These are phyloP conservation scores for Tetrahymena malaccensis DNA, from an alignment of 73 alveolate species.

Conservation along the genomic window DNA sequence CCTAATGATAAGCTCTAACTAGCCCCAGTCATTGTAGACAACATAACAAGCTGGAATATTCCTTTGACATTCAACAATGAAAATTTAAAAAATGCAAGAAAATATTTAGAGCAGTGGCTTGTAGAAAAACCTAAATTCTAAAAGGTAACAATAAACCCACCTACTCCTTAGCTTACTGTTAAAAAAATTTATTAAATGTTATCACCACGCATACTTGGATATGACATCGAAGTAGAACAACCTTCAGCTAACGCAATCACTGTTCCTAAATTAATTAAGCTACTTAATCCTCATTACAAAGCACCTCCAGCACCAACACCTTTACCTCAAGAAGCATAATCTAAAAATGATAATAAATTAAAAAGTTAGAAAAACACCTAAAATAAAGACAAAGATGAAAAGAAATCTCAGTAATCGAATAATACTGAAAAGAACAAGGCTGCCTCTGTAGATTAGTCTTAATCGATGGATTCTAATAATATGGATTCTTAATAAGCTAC, in stretches of 20 bases:
- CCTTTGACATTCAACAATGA: slow-evolving; percentile 7
- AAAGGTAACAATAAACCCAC: slow-evolving; percentile 3
- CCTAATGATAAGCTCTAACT: not conserved
- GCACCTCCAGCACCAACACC: not conserved
- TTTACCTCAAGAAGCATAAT: not conserved
- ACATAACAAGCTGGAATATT: not conserved
- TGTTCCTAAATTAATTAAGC: not conserved
- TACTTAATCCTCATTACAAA: not conserved
- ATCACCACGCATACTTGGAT: slow-evolving; percentile 6
- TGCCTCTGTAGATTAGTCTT: not conserved
- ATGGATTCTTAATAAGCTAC: not conserved
- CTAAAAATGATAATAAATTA: not conserved
- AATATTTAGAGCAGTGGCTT: slow-evolving; percentile 7
- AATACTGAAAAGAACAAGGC: not conserved
- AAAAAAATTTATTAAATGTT: slow-evolving; percentile 2
- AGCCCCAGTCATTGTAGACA: slow-evolving; percentile 12
- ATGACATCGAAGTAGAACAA: slow-evolving; percentile 21
- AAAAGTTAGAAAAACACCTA: not conserved
- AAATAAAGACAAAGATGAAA: not conserved
- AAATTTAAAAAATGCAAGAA: slow-evolving; percentile 1
- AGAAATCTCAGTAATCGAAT: not conserved
- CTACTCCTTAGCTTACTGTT: slow-evolving; percentile 47
- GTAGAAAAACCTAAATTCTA: not conserved
- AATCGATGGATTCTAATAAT: not conserved
- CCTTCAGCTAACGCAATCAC: slow-evolving; percentile 10